A percentile compares a stretch with the other conserved stretches of the same genome.
phyloP scores from a whole-genome alignment of 73 alveolate genomes.

The Tetrahymena elliotti region DNA sequence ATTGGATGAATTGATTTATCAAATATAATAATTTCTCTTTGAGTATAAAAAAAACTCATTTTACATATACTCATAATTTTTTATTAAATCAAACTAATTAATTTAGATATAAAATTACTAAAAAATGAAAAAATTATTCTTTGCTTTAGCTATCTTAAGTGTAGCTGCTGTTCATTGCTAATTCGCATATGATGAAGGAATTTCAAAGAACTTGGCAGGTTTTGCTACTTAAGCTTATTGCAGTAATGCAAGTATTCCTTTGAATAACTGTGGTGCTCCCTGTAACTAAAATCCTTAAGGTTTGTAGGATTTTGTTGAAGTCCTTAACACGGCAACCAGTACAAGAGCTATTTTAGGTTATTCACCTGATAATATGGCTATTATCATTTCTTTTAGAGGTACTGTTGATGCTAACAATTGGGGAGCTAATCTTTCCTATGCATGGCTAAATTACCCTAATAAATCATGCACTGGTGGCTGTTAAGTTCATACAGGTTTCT shows the following conservation, averaged over 20 bases:
- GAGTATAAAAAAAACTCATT: no score
- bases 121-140: background rate
- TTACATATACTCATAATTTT: no score
- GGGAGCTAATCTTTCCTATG: background rate
- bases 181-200: background rate
- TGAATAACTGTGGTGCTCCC: background rate
- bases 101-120: background rate
- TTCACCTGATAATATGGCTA: background rate
- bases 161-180: background rate
- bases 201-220: background rate
- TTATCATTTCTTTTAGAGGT: background rate
- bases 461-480: background rate
- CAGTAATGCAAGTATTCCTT: background rate
- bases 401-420: background rate
- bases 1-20: no score
- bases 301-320: background rate
- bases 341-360: background rate
- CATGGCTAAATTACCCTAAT: background rate
- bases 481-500: constrained; percentile 27
- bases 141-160: background rate
- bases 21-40: no score
- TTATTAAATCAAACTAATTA: no score
- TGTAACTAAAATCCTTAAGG: background rate
- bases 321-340: background rate
- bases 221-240: background rate